Base-by-base conservation (phyloP, 495 filamentous ascomycete species). In the Xylaria curta region DNA sequence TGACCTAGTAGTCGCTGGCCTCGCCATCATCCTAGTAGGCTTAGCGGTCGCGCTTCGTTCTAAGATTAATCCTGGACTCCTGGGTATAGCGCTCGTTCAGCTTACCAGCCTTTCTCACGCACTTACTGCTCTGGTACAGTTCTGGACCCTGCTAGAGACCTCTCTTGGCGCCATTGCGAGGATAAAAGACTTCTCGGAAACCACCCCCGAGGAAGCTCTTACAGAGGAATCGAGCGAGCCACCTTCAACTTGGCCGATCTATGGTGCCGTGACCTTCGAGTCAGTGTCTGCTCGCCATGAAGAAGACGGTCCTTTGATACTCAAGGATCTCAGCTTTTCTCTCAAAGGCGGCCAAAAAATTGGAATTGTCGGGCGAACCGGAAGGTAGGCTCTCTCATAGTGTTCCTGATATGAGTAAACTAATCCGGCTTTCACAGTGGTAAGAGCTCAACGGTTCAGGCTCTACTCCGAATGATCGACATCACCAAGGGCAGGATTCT, bases 21-120 rank as follows among this genome's bases (percentile, higher is more conserved):
- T 87, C 58, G 86, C 87, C 0, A 75, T 87, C 19, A 64, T 89
- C 31, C 69, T 89, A 46, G 84, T 87, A 53, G 76, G 82, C 42
- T 75, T 88, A 1, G 83, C 85, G 5, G 83, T 87, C 6, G 71
- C 75, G 2, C 78, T 87, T 9, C 79, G 84, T 1, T 60, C 64
- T 3, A 73, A 36, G 12, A 69, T 73, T 31, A 72, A 68, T 38
- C 56, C 65, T 12, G 73, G 76, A 3, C 59, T 68, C 36, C 21
- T 71, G 15, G 76, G 76, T 33, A 71, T 77, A 13, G 66, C 75
- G 1, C 74, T 77, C 15, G 59, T 76, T 19, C 62, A 76, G 31
- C 63, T 76, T 6, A 72, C 68, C 2, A 67, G 67, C 21, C 68
- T 77, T 61, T 61, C 65, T 44, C 67, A 72, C n/a, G 72, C 66